Percentiles rank a stretch among this genome's conserved stretches.
phyloP scores from a whole-genome alignment of 2,329 filamentous ascomycete species.

The Epichloe sibirici region DNA sequence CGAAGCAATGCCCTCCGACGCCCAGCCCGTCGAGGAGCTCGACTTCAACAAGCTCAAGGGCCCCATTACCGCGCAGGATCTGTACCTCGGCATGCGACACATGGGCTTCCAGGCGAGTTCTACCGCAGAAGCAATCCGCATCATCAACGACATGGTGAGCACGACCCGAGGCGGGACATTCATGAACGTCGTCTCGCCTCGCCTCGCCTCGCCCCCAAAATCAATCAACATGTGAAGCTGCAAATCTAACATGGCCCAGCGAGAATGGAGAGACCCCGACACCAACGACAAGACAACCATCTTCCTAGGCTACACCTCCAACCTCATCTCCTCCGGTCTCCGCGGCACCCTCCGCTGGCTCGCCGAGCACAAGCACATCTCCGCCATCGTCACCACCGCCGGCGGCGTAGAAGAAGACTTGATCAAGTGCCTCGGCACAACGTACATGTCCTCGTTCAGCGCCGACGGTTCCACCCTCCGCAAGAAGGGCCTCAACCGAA shows the following conservation, averaged over 20 bases:
- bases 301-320: conserved; percentile 95
- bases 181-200: no score
- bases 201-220: no score
- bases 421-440: conserved; percentile 93
- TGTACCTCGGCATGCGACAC: conserved; percentile 67
- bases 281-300: conserved; percentile 75
- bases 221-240: no score
- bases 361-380: conserved; percentile 84
- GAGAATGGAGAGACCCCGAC: conserved; percentile 70
- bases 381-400: conserved; percentile 86
- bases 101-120: conserved; percentile 68
- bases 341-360: conserved; percentile 86
- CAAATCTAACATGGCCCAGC: conserved; percentile 26
- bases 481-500: conserved; percentile 80
- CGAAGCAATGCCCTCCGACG: conserved; percentile 63
- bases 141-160: conserved; percentile 89
- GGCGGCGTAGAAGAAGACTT: conserved; percentile 95
- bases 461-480: conserved; percentile 67
- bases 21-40: conserved; percentile 76
- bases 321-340: conserved; percentile 91
- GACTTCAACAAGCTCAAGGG: conserved; percentile 78
- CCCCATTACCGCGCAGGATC: conserved; percentile 73
- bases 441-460: conserved; percentile 81
- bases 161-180: no score
- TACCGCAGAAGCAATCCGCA: conserved; percentile 74